Percentiles rank a stretch among this genome's conserved stretches.
Evolutionary conservation across 2,329 filamentous ascomycete species (phyloP).

Genomic region (Teratosphaeria epicoccoides): DNA sequence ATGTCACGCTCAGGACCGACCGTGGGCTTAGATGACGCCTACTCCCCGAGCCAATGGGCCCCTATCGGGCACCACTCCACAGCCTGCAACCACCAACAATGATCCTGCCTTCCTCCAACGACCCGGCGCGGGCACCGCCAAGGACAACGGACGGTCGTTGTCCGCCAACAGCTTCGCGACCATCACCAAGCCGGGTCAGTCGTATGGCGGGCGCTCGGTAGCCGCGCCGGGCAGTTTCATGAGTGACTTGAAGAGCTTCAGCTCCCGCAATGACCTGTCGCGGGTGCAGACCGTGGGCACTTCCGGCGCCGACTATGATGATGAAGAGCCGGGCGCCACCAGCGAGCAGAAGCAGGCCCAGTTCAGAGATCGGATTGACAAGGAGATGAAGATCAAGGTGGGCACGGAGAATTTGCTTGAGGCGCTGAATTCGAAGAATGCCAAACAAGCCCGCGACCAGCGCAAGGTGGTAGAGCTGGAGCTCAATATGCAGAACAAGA

Average conservation of each 20-base stretch:
- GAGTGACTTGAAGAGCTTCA: constrained; percentile 67
- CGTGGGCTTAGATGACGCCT: constrained; percentile 32
- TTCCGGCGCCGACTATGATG: constrained; percentile 34
- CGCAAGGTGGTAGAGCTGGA: constrained; percentile 58
- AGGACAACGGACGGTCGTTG: constrained; percentile 46
- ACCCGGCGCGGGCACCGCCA: constrained; percentile 27
- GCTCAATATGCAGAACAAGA: constrained; percentile 74
- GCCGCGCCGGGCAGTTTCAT: constrained; percentile 66
- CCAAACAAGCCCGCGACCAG: constrained; percentile 77
- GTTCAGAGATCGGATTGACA: constrained; percentile 76
- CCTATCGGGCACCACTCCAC: constrained; percentile 8
- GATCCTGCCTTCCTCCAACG: constrained; percentile 28
- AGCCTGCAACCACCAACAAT: neutral
- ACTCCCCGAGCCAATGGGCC: constrained; percentile 20
- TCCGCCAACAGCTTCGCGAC: constrained; percentile 46
- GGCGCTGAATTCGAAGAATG: constrained; percentile 85
- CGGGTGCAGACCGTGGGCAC: constrained; percentile 47
- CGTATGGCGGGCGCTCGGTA: constrained; percentile 52
- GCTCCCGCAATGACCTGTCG: constrained; percentile 50
- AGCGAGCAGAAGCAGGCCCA: constrained; percentile 64
- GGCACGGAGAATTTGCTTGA: constrained; percentile 97
- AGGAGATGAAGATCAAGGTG: constrained; percentile 95
- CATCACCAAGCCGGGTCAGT: constrained; percentile 39
- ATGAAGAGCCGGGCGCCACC: constrained; percentile 41
- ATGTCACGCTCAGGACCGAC: constrained; percentile 6